Base-by-base conservation (phyloP, 2,329 filamentous ascomycete genomes). In the Aspergillus sp. region DNA sequence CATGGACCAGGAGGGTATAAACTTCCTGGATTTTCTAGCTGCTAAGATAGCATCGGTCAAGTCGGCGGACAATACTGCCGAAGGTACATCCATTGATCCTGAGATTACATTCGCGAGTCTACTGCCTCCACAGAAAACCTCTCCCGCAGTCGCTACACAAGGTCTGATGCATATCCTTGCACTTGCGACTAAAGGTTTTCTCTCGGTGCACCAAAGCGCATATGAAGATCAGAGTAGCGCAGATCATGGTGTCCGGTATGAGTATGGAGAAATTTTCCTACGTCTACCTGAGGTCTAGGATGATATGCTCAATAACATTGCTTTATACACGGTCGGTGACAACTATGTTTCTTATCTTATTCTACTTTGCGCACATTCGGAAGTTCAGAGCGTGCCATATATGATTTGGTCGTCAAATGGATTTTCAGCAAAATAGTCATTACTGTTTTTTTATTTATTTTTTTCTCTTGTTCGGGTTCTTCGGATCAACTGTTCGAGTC, bases 101-200 rank as follows among this genome's bases (percentile, higher is more conserved):
- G 23, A 63, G 21, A 77, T 95, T 43, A 76, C 81, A 0, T 96
- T 97, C 68, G 84, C 88, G 46, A 77, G 85, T 49, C 75, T 96
- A 9, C 84, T 95, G 45, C 80, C 84, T n/a, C 82, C 85, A 0
- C 68, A 68, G 9, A 74, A 79, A 43, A 85, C 83, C 31, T 78
- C 71, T 43, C 81, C 79, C 37, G 77, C 84, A 31, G 86, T 91
- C 12, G 90, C 88, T 8, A 87, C 89, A 2, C 89, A 92, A 70
- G 90, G 87, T 0, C 88, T 91, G 69, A 85, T 89, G 75, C 90
- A 95, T 70, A 81, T 90, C 2, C 81, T 96, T 14, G 81, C 83
- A 11, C 80, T 95, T 44, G 87, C 85, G 6, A 91, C 86, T 2
- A 90, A 87, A 73, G 82, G 82, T 2, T 72, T 83, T 55, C 76